phyloP scores from a whole-genome alignment of 192 early-diverging fungal species.

The Coemansia sp. region DNA sequence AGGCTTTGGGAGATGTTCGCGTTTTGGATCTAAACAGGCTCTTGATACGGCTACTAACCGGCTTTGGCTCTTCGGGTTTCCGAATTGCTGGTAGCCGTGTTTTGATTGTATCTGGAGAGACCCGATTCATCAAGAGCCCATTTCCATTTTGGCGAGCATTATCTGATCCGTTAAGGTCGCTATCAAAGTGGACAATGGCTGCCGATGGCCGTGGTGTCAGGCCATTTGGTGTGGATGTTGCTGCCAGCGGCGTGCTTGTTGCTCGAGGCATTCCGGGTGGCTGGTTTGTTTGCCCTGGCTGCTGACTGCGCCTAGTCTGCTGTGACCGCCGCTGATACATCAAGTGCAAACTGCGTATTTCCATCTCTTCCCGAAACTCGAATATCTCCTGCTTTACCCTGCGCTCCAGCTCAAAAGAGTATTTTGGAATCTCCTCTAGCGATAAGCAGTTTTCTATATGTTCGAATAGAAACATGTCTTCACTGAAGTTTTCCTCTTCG shows the following conservation, averaged over 20 bases:
- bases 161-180: neutral
- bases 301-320: neutral
- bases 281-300: neutral
- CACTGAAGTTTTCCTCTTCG: conserved; percentile 37
- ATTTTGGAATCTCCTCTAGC: conserved; percentile 44
- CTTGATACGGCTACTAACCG: conserved; percentile 34
- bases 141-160: neutral
- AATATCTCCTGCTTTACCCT: conserved; percentile 31
- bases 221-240: neutral
- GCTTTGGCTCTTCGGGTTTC: conserved; percentile 27
- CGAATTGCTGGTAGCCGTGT: conserved; percentile 25
- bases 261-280: conserved; percentile 16
- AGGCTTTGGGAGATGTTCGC: conserved; percentile 16
- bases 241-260: conserved; percentile 16
- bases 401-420: conserved; percentile 39
- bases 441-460: conserved; percentile 32
- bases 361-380: conserved; percentile 35
- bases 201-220: conserved; percentile 8
- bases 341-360: conserved; percentile 33
- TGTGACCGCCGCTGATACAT: conserved; percentile 39
- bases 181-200: conserved; percentile 23
- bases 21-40: conserved; percentile 41
- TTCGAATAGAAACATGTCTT: conserved; percentile 46
- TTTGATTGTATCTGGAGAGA: conserved; percentile 23
- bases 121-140: conserved; percentile 1